A percentile compares a stretch with the other conserved stretches of the same genome.
These are phyloP conservation scores for Fonsecaea pugnacius DNA, from an alignment of 2,329 filamentous ascomycete genomes.

Conservation along the genomic window DNA sequence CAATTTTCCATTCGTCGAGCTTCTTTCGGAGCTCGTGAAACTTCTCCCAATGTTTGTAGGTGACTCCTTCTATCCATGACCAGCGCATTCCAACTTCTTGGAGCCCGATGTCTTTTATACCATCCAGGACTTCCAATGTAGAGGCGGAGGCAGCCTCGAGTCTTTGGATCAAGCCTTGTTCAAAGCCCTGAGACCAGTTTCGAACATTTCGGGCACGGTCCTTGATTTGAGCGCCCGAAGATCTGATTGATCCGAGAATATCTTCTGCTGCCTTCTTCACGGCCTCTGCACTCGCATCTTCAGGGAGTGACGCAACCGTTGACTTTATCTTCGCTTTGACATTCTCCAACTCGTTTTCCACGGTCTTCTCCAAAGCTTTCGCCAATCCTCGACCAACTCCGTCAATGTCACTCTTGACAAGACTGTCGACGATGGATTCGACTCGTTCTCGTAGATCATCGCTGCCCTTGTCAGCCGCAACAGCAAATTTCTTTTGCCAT, in stretches of 20 bases:
- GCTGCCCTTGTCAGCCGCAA: slow-evolving; percentile 81
- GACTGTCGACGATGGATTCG: slow-evolving; percentile 72
- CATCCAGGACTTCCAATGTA: slow-evolving; percentile 80
- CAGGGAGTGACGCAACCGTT: slow-evolving; percentile 60
- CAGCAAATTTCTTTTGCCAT: slow-evolving; percentile 88
- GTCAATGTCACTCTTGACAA: slow-evolving; percentile 68
- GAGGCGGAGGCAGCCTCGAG: slow-evolving; percentile 75
- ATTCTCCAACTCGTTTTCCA: slow-evolving; percentile 64
- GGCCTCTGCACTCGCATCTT: slow-evolving; percentile 59
- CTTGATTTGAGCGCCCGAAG: slow-evolving; percentile 74
- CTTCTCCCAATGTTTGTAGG: slow-evolving; percentile 96
- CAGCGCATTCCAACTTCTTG: slow-evolving; percentile 91
- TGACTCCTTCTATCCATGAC: slow-evolving; percentile 94
- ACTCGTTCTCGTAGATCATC: slow-evolving; percentile 68
- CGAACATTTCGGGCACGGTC: slow-evolving; percentile 76
- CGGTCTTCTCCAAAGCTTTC: slow-evolving; percentile 68
- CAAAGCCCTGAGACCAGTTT: slow-evolving; percentile 74
- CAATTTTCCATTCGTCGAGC: slow-evolving; percentile 81
- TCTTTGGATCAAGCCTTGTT: slow-evolving; percentile 68
- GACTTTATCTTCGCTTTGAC: slow-evolving; percentile 70
- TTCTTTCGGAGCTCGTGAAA: slow-evolving; percentile 86
- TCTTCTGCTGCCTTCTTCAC: slow-evolving; percentile 58
- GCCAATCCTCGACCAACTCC: slow-evolving; percentile 70
- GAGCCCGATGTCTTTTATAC: slow-evolving; percentile 79
- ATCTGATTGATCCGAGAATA: slow-evolving; percentile 62